Conservation (phyloP, 2,329 filamentous ascomycete species). For the Elsinoe batatas region DNA sequence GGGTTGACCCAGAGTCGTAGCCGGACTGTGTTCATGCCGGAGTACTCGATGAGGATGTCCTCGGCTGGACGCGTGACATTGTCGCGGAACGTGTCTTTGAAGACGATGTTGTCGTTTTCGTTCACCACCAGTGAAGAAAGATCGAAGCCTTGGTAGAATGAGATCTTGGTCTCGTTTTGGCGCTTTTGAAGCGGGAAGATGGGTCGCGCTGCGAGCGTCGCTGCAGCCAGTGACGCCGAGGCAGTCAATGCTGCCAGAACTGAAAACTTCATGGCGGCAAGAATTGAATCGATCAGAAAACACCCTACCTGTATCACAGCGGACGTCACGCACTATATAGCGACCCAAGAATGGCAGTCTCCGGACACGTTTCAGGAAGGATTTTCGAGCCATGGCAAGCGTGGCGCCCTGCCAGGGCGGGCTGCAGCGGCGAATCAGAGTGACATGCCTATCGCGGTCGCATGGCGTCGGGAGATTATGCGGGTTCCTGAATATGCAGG, state of each 20-base stretch:
- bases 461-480: too few species aligned
- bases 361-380: constrained; percentile 1
- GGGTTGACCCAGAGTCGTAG: constrained; percentile 26
- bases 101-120: constrained; percentile 29
- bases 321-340: not conserved
- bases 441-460: not conserved
- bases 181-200: not conserved
- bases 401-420: not conserved
- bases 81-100: constrained; percentile 28
- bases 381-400: not conserved
- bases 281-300: not conserved
- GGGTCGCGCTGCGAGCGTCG: not conserved
- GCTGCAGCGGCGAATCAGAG: too few species aligned
- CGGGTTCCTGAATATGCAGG: too few species aligned
- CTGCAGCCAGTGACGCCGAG: not conserved
- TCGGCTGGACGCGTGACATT: constrained; percentile 30
- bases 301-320: not conserved
- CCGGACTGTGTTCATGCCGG: constrained; percentile 29
- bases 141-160: constrained; percentile 32
- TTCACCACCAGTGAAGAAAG: constrained; percentile 30
- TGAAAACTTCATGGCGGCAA: not conserved
- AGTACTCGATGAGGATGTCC: constrained; percentile 26
- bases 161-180: constrained; percentile 13
- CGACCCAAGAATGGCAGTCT: not conserved
- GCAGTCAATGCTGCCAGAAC: not conserved